Base-by-base conservation (phyloP, 192 early-diverging fungal genomes). In the Umbelopsis sp. region DNA sequence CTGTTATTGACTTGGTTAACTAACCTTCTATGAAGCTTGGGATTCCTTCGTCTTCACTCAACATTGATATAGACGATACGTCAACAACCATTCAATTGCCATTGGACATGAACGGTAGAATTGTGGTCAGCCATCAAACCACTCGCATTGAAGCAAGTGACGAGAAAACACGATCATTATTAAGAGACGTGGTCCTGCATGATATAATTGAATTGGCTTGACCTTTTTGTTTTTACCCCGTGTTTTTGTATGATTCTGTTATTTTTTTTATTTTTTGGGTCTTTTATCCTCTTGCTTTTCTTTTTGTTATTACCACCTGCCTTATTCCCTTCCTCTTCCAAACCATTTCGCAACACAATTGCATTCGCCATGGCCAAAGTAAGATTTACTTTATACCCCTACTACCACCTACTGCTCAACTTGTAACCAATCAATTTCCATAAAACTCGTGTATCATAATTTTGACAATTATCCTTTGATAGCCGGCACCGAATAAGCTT, bases 131-230 rank as follows among this genome's bases (percentile, higher is more conserved):
- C 43, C 25, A 59, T 36, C 43, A 71, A 21, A 65, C 22, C 29
- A 71, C 71, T 31, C 45, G 44, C 20, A 62, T 71, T 36, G 71
- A 65, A 34, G 71, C 71, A 6, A 45, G n/a, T 36, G 71, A 71
- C 16, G 56, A 71, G 44, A 44, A 65, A 26, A 62, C 45, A 62
- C 41, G 71, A 43, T 41, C 71, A 31, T 24, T 71, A 8, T 25
- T 71, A 65, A 24, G 71, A 38, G 62, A 65, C 31, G 36, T 71
- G 14, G 54, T 62, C 9, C 56, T 71, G 45, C 56, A 59, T 24
- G 56, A 71, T 25, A 71, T 65, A 17, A 31, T 62, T 20, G 56
- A 62, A 34, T 16, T 62, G 56, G 56, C 56, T 62, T 62, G 31
- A 62, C 26, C 56, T 34, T 62, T 62, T 62, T 62, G 56, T 62